Evolutionary conservation across 805 yeast species (phyloP).

Genomic region (Pichia paraexigua): DNA sequence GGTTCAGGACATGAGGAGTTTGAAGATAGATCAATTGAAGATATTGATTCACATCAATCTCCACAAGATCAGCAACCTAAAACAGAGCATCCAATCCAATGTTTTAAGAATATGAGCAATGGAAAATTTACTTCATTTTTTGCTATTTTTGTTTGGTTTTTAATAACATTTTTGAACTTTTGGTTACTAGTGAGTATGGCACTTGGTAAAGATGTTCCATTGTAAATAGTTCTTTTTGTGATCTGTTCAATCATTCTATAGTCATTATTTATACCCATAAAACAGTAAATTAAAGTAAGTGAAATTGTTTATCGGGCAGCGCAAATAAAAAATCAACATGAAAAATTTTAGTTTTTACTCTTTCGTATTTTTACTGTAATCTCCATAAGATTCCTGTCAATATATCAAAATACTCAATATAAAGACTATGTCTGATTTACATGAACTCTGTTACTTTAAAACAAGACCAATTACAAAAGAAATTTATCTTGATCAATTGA

Average conservation of each 20-base stretch:
- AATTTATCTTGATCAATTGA: constrained; percentile 37
- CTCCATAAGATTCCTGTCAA: too few relatives aligned
- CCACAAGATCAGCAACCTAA: neutral
- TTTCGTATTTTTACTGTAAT: too few relatives aligned
- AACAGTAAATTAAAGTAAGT: too few relatives aligned
- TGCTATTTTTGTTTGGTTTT: constrained; percentile 60
- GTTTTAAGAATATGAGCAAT: constrained; percentile 61
- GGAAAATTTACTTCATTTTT: constrained; percentile 43
- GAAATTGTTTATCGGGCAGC: neutral
- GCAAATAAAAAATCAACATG: neutral
- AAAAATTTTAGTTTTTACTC: neutral
- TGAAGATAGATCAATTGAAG: constrained; percentile 1
- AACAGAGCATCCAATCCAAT: neutral
- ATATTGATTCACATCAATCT: neutral
- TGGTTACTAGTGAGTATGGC: constrained; percentile 46
- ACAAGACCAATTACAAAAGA: constrained; percentile 43
- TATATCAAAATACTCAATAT: neutral
- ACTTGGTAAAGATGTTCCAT: constrained; percentile 27
- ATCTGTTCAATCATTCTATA: neutral
- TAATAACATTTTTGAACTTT: constrained; percentile 62
- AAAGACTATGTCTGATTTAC: constrained; percentile 56
- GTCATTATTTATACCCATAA: neutral
- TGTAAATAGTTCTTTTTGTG: neutral
- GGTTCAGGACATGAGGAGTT: neutral
- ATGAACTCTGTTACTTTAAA: constrained; percentile 48